Evolutionary conservation across 148 eudicot genomes (phyloP).

Genomic region (Vaccinium darrowii): DNA sequence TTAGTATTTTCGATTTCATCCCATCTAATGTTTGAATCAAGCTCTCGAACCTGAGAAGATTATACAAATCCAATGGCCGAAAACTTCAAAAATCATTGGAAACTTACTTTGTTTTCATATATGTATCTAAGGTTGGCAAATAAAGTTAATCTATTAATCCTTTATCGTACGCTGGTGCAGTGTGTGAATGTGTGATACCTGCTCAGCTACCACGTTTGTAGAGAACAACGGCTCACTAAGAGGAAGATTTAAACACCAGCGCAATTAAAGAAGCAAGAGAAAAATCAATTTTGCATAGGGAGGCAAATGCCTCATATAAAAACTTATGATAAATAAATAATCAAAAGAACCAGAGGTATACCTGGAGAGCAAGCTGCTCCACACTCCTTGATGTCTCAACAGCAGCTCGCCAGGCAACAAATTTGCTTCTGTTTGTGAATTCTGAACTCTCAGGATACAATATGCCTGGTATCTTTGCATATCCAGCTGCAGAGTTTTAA

Average conservation of each 20-base stretch:
- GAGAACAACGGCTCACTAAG: background rate
- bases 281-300: background rate
- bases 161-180: background rate
- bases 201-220: background rate
- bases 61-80: constrained; percentile 6
- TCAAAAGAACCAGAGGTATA: constrained; percentile 19
- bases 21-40: constrained; percentile 80
- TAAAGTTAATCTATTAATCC: background rate
- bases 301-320: background rate
- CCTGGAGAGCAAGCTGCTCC: constrained; percentile 96
- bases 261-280: background rate
- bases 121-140: background rate
- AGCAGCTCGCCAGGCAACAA: constrained; percentile 73
- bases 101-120: background rate
- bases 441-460: constrained; percentile 39
- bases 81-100: background rate
- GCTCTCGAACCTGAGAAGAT: constrained; percentile 71
- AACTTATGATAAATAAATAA: background rate
- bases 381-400: constrained; percentile 68
- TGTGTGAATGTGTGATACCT: background rate
- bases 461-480: constrained; percentile 66
- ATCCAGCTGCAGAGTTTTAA: constrained; percentile 58
- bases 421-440: constrained; percentile 60
- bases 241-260: background rate
- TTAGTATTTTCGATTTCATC: constrained; percentile 79